A percentile compares a stretch with the other conserved stretches of the same genome.
phyloP scores from a whole-genome alignment of 1,139 yeast species.

The Wickerhamomyces sp. region DNA sequence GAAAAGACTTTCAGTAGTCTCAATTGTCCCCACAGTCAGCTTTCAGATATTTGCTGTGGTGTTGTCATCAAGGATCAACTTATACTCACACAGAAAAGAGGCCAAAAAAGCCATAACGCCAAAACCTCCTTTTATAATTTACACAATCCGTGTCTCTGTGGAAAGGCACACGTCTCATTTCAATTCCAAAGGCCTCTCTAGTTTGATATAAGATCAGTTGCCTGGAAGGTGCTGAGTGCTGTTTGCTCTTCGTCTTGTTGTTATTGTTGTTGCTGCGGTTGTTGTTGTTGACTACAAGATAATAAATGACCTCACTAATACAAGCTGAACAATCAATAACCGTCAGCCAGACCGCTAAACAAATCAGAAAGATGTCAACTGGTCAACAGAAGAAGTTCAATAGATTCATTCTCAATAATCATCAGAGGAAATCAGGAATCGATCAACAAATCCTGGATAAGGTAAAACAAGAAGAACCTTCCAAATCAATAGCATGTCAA shows the following conservation, averaged over 20 bases:
- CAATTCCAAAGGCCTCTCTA: not conserved
- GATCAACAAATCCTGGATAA: conserved; percentile 10
- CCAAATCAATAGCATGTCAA: conserved; percentile 29
- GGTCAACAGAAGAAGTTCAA: conserved; percentile 1
- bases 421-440: conserved; percentile 9
- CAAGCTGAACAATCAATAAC: not conserved
- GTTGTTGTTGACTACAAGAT: no score
- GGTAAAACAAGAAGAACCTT: conserved; percentile 11
- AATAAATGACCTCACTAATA: no score
- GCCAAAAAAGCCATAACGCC: not conserved
- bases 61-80: no score
- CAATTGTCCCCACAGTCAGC: no score
- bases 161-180: not conserved
- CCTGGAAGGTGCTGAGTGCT: no score
- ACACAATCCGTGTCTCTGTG: not conserved
- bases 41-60: no score
- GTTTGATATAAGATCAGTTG: no score
- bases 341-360: not conserved
- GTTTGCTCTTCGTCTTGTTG: no score
- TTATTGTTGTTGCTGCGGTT: no score
- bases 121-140: not conserved
- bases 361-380: not conserved
- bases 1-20: no score
- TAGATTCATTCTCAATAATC: conserved; percentile 14
- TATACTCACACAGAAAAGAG: not conserved